phyloP scores from a whole-genome alignment of 495 filamentous ascomycete species.

The Viridothelium virens region DNA sequence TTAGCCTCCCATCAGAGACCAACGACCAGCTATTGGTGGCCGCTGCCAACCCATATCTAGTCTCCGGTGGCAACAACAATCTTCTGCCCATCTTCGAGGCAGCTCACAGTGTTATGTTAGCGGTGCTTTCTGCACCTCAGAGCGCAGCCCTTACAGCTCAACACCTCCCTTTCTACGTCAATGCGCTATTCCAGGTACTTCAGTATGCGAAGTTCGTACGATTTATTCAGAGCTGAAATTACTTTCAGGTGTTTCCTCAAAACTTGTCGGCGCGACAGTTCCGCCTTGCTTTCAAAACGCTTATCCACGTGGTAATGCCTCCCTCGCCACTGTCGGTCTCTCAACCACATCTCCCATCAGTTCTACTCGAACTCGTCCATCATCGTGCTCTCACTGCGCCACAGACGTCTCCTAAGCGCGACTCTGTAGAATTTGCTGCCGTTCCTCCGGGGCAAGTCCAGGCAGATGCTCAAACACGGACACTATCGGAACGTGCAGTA shows the following conservation, averaged over 20 bases:
- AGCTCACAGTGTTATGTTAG: conserved; percentile 78
- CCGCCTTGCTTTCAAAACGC: conserved; percentile 81
- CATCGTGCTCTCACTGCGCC: conserved; percentile 55
- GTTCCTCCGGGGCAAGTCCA: conserved; percentile 16
- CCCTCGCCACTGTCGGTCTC: conserved; percentile 62
- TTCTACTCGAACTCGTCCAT: conserved; percentile 71
- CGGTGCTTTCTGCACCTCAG: conserved; percentile 70
- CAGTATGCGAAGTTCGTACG: neutral
- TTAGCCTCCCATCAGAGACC: conserved; percentile 53
- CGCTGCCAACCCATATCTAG: conserved; percentile 70
- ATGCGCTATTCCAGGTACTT: conserved; percentile 65
- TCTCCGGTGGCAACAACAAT: conserved; percentile 51
- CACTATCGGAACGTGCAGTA: conserved; percentile 73
- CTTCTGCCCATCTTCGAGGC: conserved; percentile 74
- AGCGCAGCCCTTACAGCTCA: conserved; percentile 62
- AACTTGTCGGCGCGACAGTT: conserved; percentile 86
- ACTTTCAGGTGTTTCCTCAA: conserved; percentile 59
- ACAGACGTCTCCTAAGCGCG: conserved; percentile 39
- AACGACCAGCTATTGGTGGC: conserved; percentile 68
- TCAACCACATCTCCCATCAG: conserved; percentile 69
- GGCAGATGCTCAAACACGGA: conserved; percentile 26
- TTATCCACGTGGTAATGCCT: conserved; percentile 78
- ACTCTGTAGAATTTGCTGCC: conserved; percentile 25
- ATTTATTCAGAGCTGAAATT: neutral
- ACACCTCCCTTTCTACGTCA: conserved; percentile 79